Evolutionary conservation across 2,329 filamentous ascomycete species (phyloP), one percentile per base, ranked within the genome.

Genomic region (Venturiaceae sp.): DNA sequence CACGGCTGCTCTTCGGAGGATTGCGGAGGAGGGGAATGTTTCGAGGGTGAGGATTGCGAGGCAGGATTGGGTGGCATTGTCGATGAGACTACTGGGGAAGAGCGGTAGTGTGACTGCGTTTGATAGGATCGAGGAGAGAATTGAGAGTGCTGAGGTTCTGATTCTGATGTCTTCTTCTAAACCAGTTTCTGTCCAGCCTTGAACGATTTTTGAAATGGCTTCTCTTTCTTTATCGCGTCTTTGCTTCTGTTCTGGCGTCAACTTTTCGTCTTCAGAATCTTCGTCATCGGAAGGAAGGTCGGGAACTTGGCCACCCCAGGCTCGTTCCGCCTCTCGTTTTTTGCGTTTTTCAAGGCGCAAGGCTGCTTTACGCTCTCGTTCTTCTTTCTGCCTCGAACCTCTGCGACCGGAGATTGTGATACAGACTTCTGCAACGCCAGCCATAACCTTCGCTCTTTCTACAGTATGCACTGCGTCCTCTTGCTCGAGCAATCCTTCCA

Each of bases 141-240:
- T 79, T 4, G 85, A 86, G 6, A 91, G 69, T 3, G 86, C 84
- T 23, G 86, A 89, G 14, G 85, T 74, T 1, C 87, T 82, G 63
- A 91, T 80, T 3, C 87, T 79, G 13, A 89, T 75, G 65, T 90
- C 87, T 67, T 90, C 87, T 60, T 79, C 78, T 0, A 70, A 60
- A 0, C 84, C 85, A 58, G 82, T 84, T 61, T 83, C 80, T 63
- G 85, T 79, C 87, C 87, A 90, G 0, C 84, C 85, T 14, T 78
- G 73, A 0, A 89, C 75, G 60, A 90, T 88, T 60, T 78, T 52
- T 79, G 75, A 32, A 77, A 83, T 58, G 78, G 78, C 60, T 72
- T 77, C 47, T 39, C 41, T 11, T 11, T 60, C 57, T 11, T 19
- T 9, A 65, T 71, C 63, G 67, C 76, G 64, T 75, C 74, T 53